Percentiles rank a stretch among this genome's conserved stretches.
Evolutionary conservation across 306 rosid species (phyloP).

Genomic region (Canavalia gladiata): DNA sequence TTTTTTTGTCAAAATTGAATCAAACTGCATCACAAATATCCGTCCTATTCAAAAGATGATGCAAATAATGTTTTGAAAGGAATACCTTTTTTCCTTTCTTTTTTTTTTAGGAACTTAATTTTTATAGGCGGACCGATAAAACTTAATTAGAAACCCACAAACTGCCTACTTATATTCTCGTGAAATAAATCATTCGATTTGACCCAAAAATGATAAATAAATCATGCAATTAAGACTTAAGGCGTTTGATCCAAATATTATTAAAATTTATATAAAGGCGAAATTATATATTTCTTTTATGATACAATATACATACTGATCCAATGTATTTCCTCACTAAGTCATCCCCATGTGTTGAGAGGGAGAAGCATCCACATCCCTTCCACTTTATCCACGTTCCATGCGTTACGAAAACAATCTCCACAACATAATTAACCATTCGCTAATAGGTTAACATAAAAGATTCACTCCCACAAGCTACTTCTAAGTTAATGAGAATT

Average conservation of each 20-base stretch:
- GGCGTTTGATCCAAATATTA: slow-evolving; percentile 36
- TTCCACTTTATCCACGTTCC: slow-evolving; percentile 49
- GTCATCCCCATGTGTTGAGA: slow-evolving; percentile 44
- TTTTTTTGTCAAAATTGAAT: too few species aligned
- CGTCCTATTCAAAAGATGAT: not conserved
- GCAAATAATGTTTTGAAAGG: too few species aligned
- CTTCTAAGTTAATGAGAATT: slow-evolving; percentile 53
- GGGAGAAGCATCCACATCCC: slow-evolving; percentile 53
- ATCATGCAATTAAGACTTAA: slow-evolving; percentile 7
- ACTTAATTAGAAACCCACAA: not conserved
- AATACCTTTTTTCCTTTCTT: not conserved
- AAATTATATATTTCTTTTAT: slow-evolving; percentile 43
- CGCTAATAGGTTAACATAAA: slow-evolving; percentile 36
- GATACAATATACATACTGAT: slow-evolving; percentile 57
- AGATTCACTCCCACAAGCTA: slow-evolving; percentile 41
- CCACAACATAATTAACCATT: slow-evolving; percentile 45
- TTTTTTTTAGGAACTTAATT: not conserved
- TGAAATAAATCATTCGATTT: not conserved
- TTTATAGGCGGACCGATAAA: not conserved
- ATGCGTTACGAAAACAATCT: slow-evolving; percentile 53
- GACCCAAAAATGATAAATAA: too few species aligned
- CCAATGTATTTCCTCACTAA: slow-evolving; percentile 57
- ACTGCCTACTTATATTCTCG: not conserved
- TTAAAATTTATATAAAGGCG: slow-evolving; percentile 21
- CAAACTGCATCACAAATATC: too few species aligned